Evolutionary conservation across 495 filamentous ascomycete species (phyloP), one percentile per base, ranked within the genome.

Genomic region (Cairneyella variabilis): DNA sequence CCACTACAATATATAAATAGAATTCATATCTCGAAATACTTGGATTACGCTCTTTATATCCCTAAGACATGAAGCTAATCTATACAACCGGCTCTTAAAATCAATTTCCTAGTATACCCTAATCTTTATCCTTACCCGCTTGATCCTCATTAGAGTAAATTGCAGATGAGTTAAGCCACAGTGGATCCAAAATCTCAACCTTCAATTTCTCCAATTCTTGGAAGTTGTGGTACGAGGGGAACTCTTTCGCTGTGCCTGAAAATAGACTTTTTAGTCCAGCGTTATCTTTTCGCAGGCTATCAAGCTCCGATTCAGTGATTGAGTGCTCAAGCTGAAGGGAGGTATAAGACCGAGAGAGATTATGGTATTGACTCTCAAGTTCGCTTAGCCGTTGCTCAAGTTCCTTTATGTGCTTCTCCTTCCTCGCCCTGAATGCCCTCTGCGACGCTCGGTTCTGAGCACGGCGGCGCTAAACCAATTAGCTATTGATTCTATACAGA

Each of bases 401-500:
- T 48, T 96, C 91, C 64, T 85, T 86, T 49, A 96, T 90, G 62
- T 93, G 91, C 36, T 85, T 83, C 64, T 97, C 92, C 68, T 97
- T 97, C 56, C 92, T 86, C 66, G 97, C 92, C 42, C 92, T 86
- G 67, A 97, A 97, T 34, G 92, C 92, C 62, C 92, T 85, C 73
- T 97, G 93, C 27, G 93, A 93, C 68, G 91, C 91, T 46, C 62
- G 49, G 28, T 64, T 64, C 27, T 64, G 62, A 25, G 62, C 62
- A 20, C 62, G 51, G 16, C 61, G 58, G n/a, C 58, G 56, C 62
- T 60, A 30, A 20, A 32, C 7, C 28, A 32, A 14, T 32, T 32
- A 32, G 28, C 14, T n/a, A n/a, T n/a, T n/a, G n/a, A n/a, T n/a
- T n/a, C n/a, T n/a, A n/a, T n/a, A n/a, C n/a, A n/a, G n/a, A n/a